Conservation (phyloP, 2,329 filamentous ascomycete species). For the Blastomyces percursus region DNA sequence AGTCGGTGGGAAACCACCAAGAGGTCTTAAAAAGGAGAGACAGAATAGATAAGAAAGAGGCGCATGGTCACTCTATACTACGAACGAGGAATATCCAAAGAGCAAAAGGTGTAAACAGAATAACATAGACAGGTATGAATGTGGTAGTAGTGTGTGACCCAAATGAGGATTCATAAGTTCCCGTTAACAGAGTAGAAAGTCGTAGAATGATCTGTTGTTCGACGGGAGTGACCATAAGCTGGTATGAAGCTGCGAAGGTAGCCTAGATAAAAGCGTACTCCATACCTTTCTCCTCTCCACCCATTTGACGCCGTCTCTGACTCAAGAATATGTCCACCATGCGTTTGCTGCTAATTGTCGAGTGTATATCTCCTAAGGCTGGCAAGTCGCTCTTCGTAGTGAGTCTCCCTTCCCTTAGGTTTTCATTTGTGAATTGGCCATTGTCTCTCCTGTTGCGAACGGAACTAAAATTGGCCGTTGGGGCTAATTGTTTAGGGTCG, state of each 20-base stretch:
- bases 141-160: too few relatives aligned
- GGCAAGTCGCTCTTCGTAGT: slow-evolving; percentile 2
- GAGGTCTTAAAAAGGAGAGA: not conserved
- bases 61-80: not conserved
- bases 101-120: not conserved
- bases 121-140: not conserved
- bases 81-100: not conserved
- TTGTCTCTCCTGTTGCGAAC: slow-evolving; percentile 8
- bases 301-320: slow-evolving; percentile 13
- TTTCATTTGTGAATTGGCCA: slow-evolving; percentile 12
- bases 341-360: slow-evolving; percentile 15
- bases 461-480: slow-evolving; percentile 9
- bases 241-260: not conserved
- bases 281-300: slow-evolving; percentile 9
- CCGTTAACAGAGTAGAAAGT: not conserved
- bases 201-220: not conserved
- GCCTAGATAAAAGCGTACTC: slow-evolving; percentile 15
- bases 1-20: not conserved
- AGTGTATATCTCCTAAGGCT: slow-evolving; percentile 12
- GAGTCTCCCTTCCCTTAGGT: slow-evolving; percentile 4
- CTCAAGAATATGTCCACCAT: slow-evolving; percentile 18
- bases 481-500: slow-evolving; percentile 6
- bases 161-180: not conserved
- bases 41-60: not conserved
- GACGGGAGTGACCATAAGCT: not conserved